phyloP scores from a whole-genome alignment of 305 asterid genomes.

The Ajuga reptans region DNA sequence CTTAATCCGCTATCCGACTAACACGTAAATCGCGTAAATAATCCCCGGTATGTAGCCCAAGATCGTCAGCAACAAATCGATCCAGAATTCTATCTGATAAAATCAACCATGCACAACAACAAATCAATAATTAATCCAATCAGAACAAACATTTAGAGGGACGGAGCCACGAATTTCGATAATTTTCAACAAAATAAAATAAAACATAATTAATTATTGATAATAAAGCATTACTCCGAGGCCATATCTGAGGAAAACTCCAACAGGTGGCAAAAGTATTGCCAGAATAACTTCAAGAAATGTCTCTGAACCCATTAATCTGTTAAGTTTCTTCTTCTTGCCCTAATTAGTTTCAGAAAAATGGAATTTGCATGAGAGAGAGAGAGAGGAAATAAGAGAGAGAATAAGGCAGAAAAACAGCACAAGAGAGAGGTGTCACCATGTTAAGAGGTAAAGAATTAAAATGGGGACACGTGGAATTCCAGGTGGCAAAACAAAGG shows the following conservation, averaged over 20 bases:
- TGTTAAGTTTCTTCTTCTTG: background rate
- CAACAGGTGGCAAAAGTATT: constrained; percentile 75
- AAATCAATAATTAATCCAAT: background rate
- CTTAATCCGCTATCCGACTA: constrained; percentile 34
- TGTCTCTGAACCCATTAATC: constrained; percentile 68
- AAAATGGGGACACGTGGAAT: constrained; percentile 29
- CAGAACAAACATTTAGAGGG: background rate
- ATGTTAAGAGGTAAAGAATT: background rate
- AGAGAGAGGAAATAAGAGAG: background rate
- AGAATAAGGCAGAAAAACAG: background rate
- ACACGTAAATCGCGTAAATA: constrained; percentile 64
- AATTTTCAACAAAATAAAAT: no score
- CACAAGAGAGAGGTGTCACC: constrained; percentile 19
- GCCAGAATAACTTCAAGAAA: constrained; percentile 71
- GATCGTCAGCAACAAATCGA: constrained; percentile 61
- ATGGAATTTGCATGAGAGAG: background rate
- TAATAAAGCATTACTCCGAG: constrained; percentile 47
- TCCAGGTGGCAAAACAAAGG: constrained; percentile 22
- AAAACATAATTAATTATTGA: background rate
- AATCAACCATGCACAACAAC: no score
- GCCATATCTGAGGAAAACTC: constrained; percentile 88
- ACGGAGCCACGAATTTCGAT: background rate
- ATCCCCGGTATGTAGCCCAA: constrained; percentile 82
- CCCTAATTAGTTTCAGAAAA: background rate
- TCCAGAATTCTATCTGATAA: constrained; percentile 88